Evolutionary conservation across 163 green algal species (phyloP).

Genomic region (Chlamydomonas reinhardtii): DNA sequence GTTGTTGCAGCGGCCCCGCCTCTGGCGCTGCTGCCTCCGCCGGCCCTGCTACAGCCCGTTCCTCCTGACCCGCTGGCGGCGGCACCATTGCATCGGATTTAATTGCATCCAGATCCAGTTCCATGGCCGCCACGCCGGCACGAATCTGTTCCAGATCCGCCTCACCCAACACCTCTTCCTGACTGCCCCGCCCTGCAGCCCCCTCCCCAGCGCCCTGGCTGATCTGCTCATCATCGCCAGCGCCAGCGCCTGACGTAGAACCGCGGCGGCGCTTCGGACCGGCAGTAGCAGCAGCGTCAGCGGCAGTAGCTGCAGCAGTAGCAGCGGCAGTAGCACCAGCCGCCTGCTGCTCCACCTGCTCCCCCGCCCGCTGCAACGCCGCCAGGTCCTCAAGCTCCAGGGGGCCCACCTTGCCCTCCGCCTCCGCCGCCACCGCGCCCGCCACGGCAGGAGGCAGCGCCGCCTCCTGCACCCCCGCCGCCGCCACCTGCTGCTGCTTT

Average conservation of each 20-base stretch:
- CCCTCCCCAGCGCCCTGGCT: too few species aligned
- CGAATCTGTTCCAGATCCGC: constrained; percentile 14
- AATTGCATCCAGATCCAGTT: too few species aligned
- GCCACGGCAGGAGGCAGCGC: not conserved
- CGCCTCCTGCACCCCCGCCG: not conserved
- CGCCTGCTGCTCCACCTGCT: not conserved
- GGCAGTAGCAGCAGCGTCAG: not conserved
- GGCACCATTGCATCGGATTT: too few species aligned
- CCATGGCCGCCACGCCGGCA: not conserved
- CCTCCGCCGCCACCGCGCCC: not conserved
- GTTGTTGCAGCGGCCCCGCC: too few species aligned
- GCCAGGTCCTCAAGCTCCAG: not conserved
- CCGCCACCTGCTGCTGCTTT: not conserved
- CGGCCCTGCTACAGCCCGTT: too few species aligned
- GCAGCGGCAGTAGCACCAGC: too few species aligned
- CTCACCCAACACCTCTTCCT: not conserved
- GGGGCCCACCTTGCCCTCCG: not conserved
- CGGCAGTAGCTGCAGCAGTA: too few species aligned
- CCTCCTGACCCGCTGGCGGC: too few species aligned
- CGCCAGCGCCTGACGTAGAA: too few species aligned
- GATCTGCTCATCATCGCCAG: too few species aligned
- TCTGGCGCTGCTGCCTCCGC: too few species aligned
- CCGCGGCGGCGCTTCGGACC: too few species aligned
- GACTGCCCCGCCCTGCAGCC: not conserved
- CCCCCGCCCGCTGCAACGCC: not conserved